Percentiles rank a stretch among this genome's conserved stretches.
Conservation (phyloP, 345 rosid genomes). For the Lumnitzera racemosa region DNA sequence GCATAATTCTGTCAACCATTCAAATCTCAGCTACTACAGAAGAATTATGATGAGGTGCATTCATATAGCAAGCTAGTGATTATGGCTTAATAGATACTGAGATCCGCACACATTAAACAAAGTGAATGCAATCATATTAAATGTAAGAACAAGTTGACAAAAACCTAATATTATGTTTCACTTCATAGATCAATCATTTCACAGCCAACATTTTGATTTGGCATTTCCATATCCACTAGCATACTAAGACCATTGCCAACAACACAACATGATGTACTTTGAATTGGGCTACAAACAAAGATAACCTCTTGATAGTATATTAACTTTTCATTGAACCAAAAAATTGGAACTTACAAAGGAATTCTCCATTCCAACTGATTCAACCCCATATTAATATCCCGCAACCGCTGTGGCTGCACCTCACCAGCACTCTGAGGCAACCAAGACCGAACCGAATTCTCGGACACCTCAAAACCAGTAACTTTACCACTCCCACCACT, state of each 20-base stretch:
- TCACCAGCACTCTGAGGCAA: slow-evolving; percentile 39
- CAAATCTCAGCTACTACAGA: too few species aligned
- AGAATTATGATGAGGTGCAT: too few species aligned
- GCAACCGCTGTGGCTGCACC: slow-evolving; percentile 43
- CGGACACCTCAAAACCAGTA: slow-evolving; percentile 31
- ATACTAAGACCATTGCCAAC: too few species aligned
- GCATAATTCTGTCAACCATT: too few species aligned
- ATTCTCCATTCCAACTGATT: slow-evolving; percentile 58
- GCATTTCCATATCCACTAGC: too few species aligned
- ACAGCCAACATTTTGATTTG: too few species aligned
- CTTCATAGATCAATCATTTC: too few species aligned
- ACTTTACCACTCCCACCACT: slow-evolving; percentile 21
- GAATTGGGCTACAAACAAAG: slow-evolving; percentile 4
- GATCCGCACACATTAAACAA: too few species aligned
- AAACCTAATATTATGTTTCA: too few species aligned
- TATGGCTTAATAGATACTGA: too few species aligned
- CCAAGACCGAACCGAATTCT: slow-evolving; percentile 49
- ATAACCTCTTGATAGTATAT: background rate
- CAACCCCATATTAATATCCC: slow-evolving; percentile 51
- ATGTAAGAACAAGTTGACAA: background rate
- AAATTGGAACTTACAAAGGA: slow-evolving; percentile 42
- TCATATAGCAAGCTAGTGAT: too few species aligned
- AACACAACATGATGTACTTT: too few species aligned
- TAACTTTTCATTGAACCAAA: background rate
- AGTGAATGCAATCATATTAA: background rate